A percentile compares a stretch with the other conserved stretches of the same genome.
These are phyloP conservation scores for Globisporangium camurandrum DNA, from an alignment of 352 stramenopile genomes.

Conservation along the genomic window DNA sequence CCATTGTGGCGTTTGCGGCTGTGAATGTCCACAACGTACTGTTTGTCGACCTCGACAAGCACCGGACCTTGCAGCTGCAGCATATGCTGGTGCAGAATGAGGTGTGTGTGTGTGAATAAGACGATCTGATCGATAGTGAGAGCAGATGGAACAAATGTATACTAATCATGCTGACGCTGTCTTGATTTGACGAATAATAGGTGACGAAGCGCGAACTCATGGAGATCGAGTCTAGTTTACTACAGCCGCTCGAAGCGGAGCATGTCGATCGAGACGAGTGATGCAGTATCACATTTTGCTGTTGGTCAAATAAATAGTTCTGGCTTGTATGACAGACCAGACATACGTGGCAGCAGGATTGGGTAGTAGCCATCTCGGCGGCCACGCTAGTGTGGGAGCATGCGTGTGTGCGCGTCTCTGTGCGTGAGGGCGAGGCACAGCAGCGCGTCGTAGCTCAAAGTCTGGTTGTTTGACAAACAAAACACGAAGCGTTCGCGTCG, in stretches of 20 bases:
- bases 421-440: too few relatives aligned
- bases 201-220: conserved; percentile 3
- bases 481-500: too few relatives aligned
- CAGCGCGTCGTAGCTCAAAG: too few relatives aligned
- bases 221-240: conserved; percentile 3
- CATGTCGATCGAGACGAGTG: background rate
- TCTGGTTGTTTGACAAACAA: too few relatives aligned
- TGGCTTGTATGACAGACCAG: too few relatives aligned
- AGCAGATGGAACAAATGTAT: too few relatives aligned
- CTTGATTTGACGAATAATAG: background rate
- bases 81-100: conserved; percentile 52
- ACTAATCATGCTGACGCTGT: background rate
- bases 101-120: too few relatives aligned
- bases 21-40: conserved; percentile 45
- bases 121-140: too few relatives aligned
- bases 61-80: conserved; percentile 31
- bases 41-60: conserved; percentile 54
- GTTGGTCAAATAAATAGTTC: background rate
- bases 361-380: too few relatives aligned
- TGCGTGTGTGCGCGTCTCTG: too few relatives aligned
- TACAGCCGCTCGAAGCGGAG: background rate
- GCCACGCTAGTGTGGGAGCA: too few relatives aligned
- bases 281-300: background rate
- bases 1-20: conserved; percentile 31
- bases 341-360: too few relatives aligned